Percentiles rank a stretch among this genome's conserved stretches.
phyloP scores from a whole-genome alignment of 108 stramenopile species.

The Stephanodiscus minutulus region DNA sequence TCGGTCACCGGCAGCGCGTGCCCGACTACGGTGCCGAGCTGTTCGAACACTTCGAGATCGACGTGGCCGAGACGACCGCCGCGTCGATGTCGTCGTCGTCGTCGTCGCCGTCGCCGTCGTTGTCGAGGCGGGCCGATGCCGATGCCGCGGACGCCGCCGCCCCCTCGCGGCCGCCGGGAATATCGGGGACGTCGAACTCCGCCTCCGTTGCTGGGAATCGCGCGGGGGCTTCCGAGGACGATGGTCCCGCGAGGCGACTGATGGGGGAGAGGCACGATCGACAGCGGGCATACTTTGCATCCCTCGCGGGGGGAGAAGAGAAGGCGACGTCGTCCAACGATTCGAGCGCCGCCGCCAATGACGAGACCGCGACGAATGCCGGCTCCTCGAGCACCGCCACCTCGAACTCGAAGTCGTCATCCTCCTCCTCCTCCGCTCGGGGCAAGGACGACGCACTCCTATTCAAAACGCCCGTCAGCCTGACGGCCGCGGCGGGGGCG shows the following conservation, averaged over 20 bases:
- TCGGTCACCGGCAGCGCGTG: slow-evolving; percentile 39
- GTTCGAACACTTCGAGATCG: slow-evolving; percentile 51
- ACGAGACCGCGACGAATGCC: slow-evolving; percentile 33
- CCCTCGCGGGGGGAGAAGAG: slow-evolving; percentile 27
- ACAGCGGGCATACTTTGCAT: slow-evolving; percentile 47
- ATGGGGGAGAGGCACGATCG: slow-evolving; percentile 22
- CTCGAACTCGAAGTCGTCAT: slow-evolving; percentile 7
- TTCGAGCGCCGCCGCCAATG: slow-evolving; percentile 19
- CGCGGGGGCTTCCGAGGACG: neutral
- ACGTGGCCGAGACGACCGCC: slow-evolving; percentile 16
- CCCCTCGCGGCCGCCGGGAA: slow-evolving; percentile 1
- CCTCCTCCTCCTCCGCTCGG: slow-evolving; percentile 6
- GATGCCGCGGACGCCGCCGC: too few species aligned
- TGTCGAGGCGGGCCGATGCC: slow-evolving; percentile 7
- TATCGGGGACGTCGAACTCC: slow-evolving; percentile 13
- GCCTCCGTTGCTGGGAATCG: neutral
- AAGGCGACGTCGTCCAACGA: neutral
- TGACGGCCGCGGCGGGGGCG: slow-evolving; percentile 30
- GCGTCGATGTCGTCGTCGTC: slow-evolving; percentile 11
- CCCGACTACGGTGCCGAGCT: slow-evolving; percentile 46
- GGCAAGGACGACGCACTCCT: slow-evolving; percentile 30
- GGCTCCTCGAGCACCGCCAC: slow-evolving; percentile 28
- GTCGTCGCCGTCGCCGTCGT: too few species aligned
- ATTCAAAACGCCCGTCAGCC: slow-evolving; percentile 37
- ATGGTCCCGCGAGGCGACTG: slow-evolving; percentile 18